phyloP scores from a whole-genome alignment of 2,329 filamentous ascomycete genomes.

The Fonsecaea pedrosoi region DNA sequence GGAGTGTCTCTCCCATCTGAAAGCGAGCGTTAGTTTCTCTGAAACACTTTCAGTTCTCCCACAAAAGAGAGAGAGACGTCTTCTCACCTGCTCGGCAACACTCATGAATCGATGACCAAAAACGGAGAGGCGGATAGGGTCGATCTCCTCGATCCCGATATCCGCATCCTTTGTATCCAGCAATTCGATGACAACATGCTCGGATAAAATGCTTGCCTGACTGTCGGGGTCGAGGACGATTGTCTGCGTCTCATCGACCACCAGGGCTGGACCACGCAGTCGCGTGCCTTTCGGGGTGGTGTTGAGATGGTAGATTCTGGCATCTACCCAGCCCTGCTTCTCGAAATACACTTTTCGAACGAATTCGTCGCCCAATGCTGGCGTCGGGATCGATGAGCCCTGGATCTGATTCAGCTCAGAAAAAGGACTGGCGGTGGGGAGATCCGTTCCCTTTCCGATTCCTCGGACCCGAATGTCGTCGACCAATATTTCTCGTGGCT shows the following conservation, averaged over 20 bases:
- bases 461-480: slow-evolving; percentile 88
- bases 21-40: background rate
- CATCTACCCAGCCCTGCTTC: slow-evolving; percentile 43
- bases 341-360: slow-evolving; percentile 46
- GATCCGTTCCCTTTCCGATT: slow-evolving; percentile 65
- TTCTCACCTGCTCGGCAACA: slow-evolving; percentile 66
- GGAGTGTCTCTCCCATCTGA: slow-evolving; percentile 79
- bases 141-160: slow-evolving; percentile 57
- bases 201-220: slow-evolving; percentile 47
- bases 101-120: slow-evolving; percentile 86
- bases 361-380: background rate
- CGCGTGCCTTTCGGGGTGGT: slow-evolving; percentile 45
- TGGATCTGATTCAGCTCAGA: slow-evolving; percentile 18
- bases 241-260: slow-evolving; percentile 54
- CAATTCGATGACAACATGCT: slow-evolving; percentile 51
- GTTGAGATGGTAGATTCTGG: slow-evolving; percentile 47
- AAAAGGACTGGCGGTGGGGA: slow-evolving; percentile 74
- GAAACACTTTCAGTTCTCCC: background rate
- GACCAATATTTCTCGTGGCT: slow-evolving; percentile 84
- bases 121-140: slow-evolving; percentile 78
- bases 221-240: slow-evolving; percentile 51
- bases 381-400: slow-evolving; percentile 8
- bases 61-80: background rate
- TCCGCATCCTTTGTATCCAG: slow-evolving; percentile 68
- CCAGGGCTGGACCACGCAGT: slow-evolving; percentile 42